Evolutionary conservation across 305 asterid species (phyloP).

Genomic region (Solanum hybrid): DNA sequence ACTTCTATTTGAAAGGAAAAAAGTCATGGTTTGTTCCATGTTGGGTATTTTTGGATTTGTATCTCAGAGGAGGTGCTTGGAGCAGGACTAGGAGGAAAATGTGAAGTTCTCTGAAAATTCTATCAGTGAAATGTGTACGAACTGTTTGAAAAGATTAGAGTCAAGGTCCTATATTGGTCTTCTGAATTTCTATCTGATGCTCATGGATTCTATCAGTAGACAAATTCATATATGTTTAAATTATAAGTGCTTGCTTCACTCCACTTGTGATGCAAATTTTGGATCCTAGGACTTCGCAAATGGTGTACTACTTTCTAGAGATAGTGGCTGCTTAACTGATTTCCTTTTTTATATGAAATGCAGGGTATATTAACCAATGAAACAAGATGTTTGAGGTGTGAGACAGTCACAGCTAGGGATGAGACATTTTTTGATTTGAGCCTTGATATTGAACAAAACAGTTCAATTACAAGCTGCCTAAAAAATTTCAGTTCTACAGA

Average conservation of each 20-base stretch:
- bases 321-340: not conserved
- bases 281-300: not conserved
- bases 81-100: not conserved
- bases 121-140: not conserved
- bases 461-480: conserved; percentile 78
- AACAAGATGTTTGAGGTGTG: conserved; percentile 76
- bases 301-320: not conserved
- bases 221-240: not conserved
- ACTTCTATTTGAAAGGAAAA: not conserved
- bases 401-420: conserved; percentile 90
- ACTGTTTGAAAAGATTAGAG: not conserved
- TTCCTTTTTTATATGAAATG: not conserved
- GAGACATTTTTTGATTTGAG: conserved; percentile 85
- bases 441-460: conserved; percentile 86
- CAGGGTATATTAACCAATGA: conserved; percentile 87
- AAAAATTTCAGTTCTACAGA: conserved; percentile 84
- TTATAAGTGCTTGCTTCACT: not conserved
- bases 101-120: not conserved
- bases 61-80: not conserved
- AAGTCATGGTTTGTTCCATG: not conserved
- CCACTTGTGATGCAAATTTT: not conserved
- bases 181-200: not conserved
- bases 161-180: not conserved
- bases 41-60: not conserved
- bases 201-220: not conserved